These are phyloP conservation scores for Sporothrix sp. DNA, from an alignment of 2,329 filamentous ascomycete genomes.

Conservation along the genomic window DNA sequence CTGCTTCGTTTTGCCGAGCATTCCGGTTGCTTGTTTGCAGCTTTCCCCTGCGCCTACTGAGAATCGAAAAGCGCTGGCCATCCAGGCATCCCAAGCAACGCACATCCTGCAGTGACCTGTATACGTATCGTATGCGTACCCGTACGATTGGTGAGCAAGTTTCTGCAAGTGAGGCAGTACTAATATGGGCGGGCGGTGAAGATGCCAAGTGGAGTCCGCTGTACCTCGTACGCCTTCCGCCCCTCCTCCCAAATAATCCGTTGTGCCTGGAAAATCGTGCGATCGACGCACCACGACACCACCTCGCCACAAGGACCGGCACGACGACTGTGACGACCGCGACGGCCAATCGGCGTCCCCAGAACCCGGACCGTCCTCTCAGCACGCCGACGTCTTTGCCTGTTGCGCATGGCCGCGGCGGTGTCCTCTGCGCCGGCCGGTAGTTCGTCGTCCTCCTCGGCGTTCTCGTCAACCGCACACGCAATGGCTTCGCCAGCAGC, in stretches of 20 bases:
- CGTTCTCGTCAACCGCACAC: slow-evolving; percentile 17
- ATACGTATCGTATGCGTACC: too few relatives aligned
- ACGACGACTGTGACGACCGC: neutral
- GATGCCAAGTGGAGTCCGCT: neutral
- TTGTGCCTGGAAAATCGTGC: slow-evolving; percentile 4
- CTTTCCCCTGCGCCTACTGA: too few relatives aligned
- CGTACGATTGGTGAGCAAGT: too few relatives aligned
- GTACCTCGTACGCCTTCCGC: neutral
- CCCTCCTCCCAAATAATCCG: neutral
- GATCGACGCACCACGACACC: neutral
- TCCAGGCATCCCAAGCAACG: too few relatives aligned
- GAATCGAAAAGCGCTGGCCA: too few relatives aligned
- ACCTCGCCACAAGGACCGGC: too few relatives aligned
- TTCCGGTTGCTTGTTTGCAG: too few relatives aligned
- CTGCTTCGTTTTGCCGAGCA: too few relatives aligned
- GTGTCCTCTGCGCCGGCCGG: slow-evolving; percentile 24
- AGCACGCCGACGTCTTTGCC: neutral
- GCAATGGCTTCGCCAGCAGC: slow-evolving; percentile 4
- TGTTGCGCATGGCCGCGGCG: slow-evolving; percentile 31
- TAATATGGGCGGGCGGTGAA: too few relatives aligned
- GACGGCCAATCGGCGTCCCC: neutral
- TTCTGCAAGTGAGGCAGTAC: too few relatives aligned
- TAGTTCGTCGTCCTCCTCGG: slow-evolving; percentile 17
- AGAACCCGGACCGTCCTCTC: neutral
- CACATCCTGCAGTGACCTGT: too few relatives aligned